Evolutionary conservation across 2,329 filamentous ascomycete species (phyloP).

Genomic region (Cadophora sp.): DNA sequence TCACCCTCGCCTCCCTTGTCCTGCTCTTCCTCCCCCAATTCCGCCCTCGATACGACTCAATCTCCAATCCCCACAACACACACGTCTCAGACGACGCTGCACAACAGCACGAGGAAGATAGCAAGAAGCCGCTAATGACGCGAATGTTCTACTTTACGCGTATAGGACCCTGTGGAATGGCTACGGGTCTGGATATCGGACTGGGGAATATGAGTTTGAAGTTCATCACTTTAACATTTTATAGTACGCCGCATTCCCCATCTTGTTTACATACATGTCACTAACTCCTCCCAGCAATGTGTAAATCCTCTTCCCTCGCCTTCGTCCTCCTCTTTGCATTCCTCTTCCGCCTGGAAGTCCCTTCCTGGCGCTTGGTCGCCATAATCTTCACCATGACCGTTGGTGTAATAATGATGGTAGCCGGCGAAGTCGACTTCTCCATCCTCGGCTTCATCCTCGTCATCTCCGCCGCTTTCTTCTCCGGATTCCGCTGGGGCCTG

Average conservation of each 20-base stretch:
- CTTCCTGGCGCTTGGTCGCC: slow-evolving; percentile 82
- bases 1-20: slow-evolving; percentile 76
- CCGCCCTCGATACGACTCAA: slow-evolving; percentile 64
- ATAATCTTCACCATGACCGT: slow-evolving; percentile 93
- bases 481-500: slow-evolving; percentile 97
- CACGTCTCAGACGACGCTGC: slow-evolving; percentile 41
- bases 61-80: slow-evolving; percentile 43
- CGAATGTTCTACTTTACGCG: slow-evolving; percentile 90
- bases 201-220: slow-evolving; percentile 94
- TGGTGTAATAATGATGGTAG: slow-evolving; percentile 98
- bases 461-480: slow-evolving; percentile 93
- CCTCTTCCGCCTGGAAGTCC: slow-evolving; percentile 86
- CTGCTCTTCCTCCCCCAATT: slow-evolving; percentile 84
- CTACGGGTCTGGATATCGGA: slow-evolving; percentile 94
- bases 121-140: slow-evolving; percentile 71
- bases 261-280: background rate
- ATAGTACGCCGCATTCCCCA: slow-evolving; percentile 64
- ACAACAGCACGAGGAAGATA: slow-evolving; percentile 40
- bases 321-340: slow-evolving; percentile 97
- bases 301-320: slow-evolving; percentile 94
- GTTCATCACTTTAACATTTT: slow-evolving; percentile 96
- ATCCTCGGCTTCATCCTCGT: slow-evolving; percentile 87
- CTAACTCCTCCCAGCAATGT: slow-evolving; percentile 72
- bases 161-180: slow-evolving; percentile 88
- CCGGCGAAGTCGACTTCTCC: slow-evolving; percentile 90